phyloP scores from a whole-genome alignment of 306 rosid genomes.

The Sesbania bispinosa region DNA sequence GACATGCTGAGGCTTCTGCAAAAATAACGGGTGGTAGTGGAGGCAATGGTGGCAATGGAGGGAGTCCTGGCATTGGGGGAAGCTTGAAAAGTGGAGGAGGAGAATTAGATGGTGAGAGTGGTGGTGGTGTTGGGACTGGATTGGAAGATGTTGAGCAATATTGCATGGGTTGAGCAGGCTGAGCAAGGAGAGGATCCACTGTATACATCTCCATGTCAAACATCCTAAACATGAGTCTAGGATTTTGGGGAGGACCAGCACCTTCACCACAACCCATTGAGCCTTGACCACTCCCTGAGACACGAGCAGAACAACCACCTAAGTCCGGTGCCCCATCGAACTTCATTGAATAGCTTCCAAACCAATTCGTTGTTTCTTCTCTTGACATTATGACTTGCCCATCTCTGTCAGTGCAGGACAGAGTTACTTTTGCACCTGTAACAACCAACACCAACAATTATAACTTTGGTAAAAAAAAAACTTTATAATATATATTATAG shows the following conservation, averaged over 20 bases:
- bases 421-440: slow-evolving; percentile 72
- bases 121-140: slow-evolving; percentile 40
- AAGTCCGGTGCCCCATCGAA: slow-evolving; percentile 78
- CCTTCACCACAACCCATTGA: slow-evolving; percentile 50
- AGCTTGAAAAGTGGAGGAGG: slow-evolving; percentile 46
- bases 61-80: slow-evolving; percentile 42
- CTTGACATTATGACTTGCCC: slow-evolving; percentile 64
- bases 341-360: slow-evolving; percentile 63
- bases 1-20: slow-evolving; percentile 68
- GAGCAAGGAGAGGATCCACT: slow-evolving; percentile 72
- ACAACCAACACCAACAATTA: slow-evolving; percentile 13
- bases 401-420: slow-evolving; percentile 59
- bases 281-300: slow-evolving; percentile 47
- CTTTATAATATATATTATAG: too few species aligned
- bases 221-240: slow-evolving; percentile 66
- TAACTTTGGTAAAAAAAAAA: slow-evolving; percentile 3
- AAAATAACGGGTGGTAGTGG: slow-evolving; percentile 58
- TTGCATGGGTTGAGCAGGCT: slow-evolving; percentile 76
- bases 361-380: slow-evolving; percentile 77
- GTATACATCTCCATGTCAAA: slow-evolving; percentile 71
- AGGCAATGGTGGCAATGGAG: slow-evolving; percentile 37
- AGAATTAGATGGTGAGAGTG: slow-evolving; percentile 20
- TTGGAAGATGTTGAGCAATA: slow-evolving; percentile 56
- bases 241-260: slow-evolving; percentile 66
- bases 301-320: slow-evolving; percentile 53